phyloP scores from a whole-genome alignment of 495 filamentous ascomycete species.

The Hypoxylon trugodes region DNA sequence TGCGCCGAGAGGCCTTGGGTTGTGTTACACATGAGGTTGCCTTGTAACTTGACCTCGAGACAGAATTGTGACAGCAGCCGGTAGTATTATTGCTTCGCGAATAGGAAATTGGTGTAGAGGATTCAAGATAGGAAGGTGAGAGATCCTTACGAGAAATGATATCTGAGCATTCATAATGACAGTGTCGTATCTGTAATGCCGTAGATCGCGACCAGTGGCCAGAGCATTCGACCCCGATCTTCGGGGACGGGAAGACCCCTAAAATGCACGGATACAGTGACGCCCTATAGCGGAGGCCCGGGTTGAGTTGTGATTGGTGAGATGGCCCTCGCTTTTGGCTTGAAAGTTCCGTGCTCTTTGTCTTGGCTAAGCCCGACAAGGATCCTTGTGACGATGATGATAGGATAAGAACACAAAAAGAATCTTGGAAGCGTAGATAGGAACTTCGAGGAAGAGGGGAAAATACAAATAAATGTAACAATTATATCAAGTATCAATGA shows the following conservation, averaged over 20 bases:
- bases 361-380: constrained; percentile 20
- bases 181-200: constrained; percentile 32
- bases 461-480: constrained; percentile 20
- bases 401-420: constrained; percentile 16
- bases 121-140: constrained; percentile 20
- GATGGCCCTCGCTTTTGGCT: background rate
- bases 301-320: constrained; percentile 42
- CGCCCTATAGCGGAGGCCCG: constrained; percentile 32
- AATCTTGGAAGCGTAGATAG: background rate
- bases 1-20: constrained; percentile 27
- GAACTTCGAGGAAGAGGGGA: constrained; percentile 9
- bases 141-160: constrained; percentile 60
- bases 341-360: constrained; percentile 23
- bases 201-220: constrained; percentile 26
- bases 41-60: constrained; percentile 11
- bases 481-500: constrained; percentile 6
- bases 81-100: constrained; percentile 10
- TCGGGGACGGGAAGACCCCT: constrained; percentile 40
- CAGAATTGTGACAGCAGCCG: constrained; percentile 16
- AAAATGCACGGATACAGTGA: constrained; percentile 37
- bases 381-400: constrained; percentile 10
- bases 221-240: constrained; percentile 39
- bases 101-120: constrained; percentile 8
- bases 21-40: constrained; percentile 30
- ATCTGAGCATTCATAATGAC: constrained; percentile 63